Evolutionary conservation across 192 early-diverging fungal species (phyloP).

Genomic region (Ambispora gerdemannii): DNA sequence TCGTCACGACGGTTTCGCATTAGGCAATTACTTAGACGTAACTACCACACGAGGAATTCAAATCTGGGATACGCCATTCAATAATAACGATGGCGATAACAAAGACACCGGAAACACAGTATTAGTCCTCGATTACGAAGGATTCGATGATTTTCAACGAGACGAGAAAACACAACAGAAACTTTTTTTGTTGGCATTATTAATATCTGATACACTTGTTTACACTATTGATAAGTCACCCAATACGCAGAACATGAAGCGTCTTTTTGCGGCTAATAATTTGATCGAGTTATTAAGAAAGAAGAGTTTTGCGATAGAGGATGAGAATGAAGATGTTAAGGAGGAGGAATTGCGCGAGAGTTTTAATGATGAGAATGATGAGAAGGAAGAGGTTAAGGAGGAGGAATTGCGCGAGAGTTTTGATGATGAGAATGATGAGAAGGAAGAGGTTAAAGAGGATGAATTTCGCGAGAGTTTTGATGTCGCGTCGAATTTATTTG

Average conservation of each 20-base stretch:
- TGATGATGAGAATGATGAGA: too few species aligned
- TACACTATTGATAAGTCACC: not conserved
- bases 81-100: not conserved
- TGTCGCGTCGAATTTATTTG: not conserved
- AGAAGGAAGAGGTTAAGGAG: not conserved
- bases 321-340: not conserved
- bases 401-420: too few species aligned
- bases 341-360: too few species aligned
- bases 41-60: not conserved
- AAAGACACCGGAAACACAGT: not conserved
- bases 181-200: not conserved
- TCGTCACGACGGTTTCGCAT: conserved; percentile 8
- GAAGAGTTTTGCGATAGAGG: too few species aligned
- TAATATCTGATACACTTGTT: not conserved
- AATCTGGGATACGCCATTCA: conserved; percentile 1
- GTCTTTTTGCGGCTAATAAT: not conserved
- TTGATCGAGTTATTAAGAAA: not conserved
- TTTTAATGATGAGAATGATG: too few species aligned
- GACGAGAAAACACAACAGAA: not conserved
- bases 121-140: conserved; percentile 7
- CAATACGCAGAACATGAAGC: not conserved
- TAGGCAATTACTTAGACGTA: not conserved
- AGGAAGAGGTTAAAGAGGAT: too few species aligned
- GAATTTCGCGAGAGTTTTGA: too few species aligned
- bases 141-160: not conserved